Percentiles rank a stretch among this genome's conserved stretches.
Evolutionary conservation across 768 basidiomycete species (phyloP).

Genomic region (Lactifluus subvellereus): DNA sequence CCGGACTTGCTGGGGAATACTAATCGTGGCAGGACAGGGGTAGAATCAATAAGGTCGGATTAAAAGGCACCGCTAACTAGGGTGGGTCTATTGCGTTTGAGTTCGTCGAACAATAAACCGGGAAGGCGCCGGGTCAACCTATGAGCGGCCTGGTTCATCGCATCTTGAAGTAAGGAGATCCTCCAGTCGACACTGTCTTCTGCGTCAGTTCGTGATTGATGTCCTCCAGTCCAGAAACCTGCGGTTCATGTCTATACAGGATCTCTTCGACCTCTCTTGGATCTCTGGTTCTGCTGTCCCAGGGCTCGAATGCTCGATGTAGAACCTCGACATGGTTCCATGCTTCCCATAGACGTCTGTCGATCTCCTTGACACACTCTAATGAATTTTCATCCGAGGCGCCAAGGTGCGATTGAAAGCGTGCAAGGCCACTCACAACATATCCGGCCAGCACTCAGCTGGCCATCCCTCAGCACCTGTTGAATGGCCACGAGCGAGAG

Average conservation of each 20-base stretch:
- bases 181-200: not conserved
- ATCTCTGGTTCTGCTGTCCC: not conserved
- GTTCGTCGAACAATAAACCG: not conserved
- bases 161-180: not conserved
- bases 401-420: not conserved
- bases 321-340: not conserved
- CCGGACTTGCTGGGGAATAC: not conserved
- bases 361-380: not conserved
- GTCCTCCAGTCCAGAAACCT: slow-evolving; percentile 2
- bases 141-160: not conserved
- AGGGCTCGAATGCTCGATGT: not conserved
- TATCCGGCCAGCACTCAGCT: not conserved
- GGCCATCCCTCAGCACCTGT: not conserved
- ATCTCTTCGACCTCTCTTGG: not conserved
- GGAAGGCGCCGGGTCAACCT: slow-evolving; percentile 5
- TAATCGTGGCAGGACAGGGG: not conserved
- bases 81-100: not conserved
- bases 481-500: not conserved
- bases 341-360: not conserved
- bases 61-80: not conserved
- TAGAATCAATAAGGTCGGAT: not conserved
- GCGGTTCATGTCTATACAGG: not conserved
- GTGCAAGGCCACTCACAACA: not conserved
- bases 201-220: not conserved
- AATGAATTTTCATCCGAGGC: not conserved